Conservation (phyloP, 768 basidiomycete genomes). For the Boletus rufocinnamomeus region DNA sequence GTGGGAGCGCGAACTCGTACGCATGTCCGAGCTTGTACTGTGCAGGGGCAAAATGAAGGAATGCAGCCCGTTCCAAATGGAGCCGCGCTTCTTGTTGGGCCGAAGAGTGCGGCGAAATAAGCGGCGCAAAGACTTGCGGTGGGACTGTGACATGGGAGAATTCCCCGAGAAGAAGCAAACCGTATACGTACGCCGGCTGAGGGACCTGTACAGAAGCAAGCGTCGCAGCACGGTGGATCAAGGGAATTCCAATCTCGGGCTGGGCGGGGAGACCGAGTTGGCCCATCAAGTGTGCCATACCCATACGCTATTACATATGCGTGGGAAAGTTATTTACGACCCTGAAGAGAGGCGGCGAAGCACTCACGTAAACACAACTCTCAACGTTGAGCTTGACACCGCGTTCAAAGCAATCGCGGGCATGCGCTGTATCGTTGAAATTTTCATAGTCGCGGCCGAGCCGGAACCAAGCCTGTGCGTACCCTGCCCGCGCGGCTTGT, state of each 20-base stretch:
- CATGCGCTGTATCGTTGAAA: slow-evolving; percentile 71
- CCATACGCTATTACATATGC: slow-evolving; percentile 63
- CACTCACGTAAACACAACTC: slow-evolving; percentile 76
- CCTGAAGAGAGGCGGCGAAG: background rate
- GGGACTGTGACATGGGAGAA: slow-evolving; percentile 67
- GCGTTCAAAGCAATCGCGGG: slow-evolving; percentile 84
- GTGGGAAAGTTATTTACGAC: slow-evolving; percentile 8
- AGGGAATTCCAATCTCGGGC: slow-evolving; percentile 59
- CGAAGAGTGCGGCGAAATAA: slow-evolving; percentile 52
- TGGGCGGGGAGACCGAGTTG: slow-evolving; percentile 69
- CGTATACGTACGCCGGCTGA: slow-evolving; percentile 87
- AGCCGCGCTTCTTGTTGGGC: slow-evolving; percentile 63
- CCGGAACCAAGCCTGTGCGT: slow-evolving; percentile 84
- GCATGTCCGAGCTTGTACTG: slow-evolving; percentile 93
- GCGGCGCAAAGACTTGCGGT: slow-evolving; percentile 51
- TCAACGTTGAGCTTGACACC: slow-evolving; percentile 76
- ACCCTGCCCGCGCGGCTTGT: slow-evolving; percentile 74
- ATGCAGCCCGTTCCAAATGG: slow-evolving; percentile 83
- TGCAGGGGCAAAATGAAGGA: slow-evolving; percentile 78
- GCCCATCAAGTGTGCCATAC: slow-evolving; percentile 89
- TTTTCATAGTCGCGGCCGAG: slow-evolving; percentile 91
- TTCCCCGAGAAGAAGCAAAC: slow-evolving; percentile 83
- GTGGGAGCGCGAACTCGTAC: slow-evolving; percentile 87
- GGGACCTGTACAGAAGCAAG: slow-evolving; percentile 74
- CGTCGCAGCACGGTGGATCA: slow-evolving; percentile 77